These are phyloP conservation scores for Albugo laibachii DNA, from an alignment of 352 stramenopile species.

Conservation along the genomic window DNA sequence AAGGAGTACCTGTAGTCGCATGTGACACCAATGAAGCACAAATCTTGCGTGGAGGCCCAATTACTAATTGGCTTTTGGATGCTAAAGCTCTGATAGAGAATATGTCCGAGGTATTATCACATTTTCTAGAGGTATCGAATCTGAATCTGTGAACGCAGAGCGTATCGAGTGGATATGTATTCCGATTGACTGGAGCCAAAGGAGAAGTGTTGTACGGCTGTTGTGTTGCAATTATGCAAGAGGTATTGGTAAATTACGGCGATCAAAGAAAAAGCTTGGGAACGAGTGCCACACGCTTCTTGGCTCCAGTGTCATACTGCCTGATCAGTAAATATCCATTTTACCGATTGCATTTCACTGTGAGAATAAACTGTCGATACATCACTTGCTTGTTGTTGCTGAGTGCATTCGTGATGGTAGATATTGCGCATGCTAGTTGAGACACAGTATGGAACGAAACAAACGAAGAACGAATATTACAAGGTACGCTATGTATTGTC, in stretches of 20 bases:
- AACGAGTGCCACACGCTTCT: slow-evolving; percentile 5
- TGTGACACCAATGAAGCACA: slow-evolving; percentile 33
- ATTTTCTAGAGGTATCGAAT: not conserved
- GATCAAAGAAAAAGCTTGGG: not conserved
- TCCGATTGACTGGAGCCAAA: slow-evolving; percentile 66
- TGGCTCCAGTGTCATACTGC: slow-evolving; percentile 61
- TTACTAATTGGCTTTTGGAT: slow-evolving; percentile 57
- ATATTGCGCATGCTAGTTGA: no score
- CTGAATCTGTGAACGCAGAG: not conserved
- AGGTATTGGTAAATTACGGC: slow-evolving; percentile 11
- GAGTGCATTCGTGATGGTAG: no score
- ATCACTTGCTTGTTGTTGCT: no score
- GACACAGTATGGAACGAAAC: no score
- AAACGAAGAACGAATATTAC: no score
- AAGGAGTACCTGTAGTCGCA: slow-evolving; percentile 33
- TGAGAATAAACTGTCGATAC: slow-evolving; percentile 8
- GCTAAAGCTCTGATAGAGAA: slow-evolving; percentile 35
- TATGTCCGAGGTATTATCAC: slow-evolving; percentile 20
- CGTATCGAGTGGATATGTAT: slow-evolving; percentile 50
- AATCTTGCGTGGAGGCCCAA: slow-evolving; percentile 21
- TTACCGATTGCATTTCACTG: slow-evolving; percentile 68
- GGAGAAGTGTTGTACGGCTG: slow-evolving; percentile 65
- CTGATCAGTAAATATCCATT: slow-evolving; percentile 79
- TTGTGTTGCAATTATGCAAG: slow-evolving; percentile 42
- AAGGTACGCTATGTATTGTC: no score